These are phyloP conservation scores for Aspergillus bertholletiae DNA, from an alignment of 495 filamentous ascomycete genomes.

Conservation along the genomic window DNA sequence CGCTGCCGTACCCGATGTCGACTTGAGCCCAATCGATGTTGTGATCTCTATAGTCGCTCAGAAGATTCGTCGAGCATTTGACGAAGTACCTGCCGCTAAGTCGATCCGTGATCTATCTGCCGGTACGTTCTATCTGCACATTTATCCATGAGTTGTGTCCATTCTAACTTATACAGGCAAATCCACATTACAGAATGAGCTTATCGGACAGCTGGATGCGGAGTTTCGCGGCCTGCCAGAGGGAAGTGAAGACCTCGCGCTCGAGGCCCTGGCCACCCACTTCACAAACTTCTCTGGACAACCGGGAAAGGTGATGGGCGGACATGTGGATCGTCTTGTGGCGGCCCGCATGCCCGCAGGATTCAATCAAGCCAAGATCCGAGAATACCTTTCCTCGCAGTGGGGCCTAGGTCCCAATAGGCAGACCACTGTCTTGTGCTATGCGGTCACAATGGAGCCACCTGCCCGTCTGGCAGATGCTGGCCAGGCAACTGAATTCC, in stretches of 20 bases:
- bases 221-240: slow-evolving; percentile 99
- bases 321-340: slow-evolving; percentile 92
- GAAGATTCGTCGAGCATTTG: too few relatives aligned
- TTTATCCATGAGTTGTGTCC: too few relatives aligned
- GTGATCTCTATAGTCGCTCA: too few relatives aligned
- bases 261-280: slow-evolving; percentile 89
- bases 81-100: too few relatives aligned
- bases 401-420: slow-evolving; percentile 70
- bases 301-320: slow-evolving; percentile 93
- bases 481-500: background rate
- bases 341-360: slow-evolving; percentile 99
- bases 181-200: slow-evolving; percentile 94
- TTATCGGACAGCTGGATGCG: slow-evolving; percentile 91
- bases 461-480: background rate
- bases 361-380: slow-evolving; percentile 93
- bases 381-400: slow-evolving; percentile 90
- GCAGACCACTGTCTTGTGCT: background rate
- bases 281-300: slow-evolving; percentile 98
- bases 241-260: slow-evolving; percentile 95
- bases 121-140: too few relatives aligned
- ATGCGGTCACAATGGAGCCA: background rate
- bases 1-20: too few relatives aligned
- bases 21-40: too few relatives aligned
- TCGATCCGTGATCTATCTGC: too few relatives aligned
- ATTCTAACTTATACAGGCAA: too few relatives aligned